A percentile compares a stretch with the other conserved stretches of the same genome.
These are phyloP conservation scores for Diplodia scrobiculata DNA, from an alignment of 2,329 filamentous ascomycete genomes.

Conservation along the genomic window DNA sequence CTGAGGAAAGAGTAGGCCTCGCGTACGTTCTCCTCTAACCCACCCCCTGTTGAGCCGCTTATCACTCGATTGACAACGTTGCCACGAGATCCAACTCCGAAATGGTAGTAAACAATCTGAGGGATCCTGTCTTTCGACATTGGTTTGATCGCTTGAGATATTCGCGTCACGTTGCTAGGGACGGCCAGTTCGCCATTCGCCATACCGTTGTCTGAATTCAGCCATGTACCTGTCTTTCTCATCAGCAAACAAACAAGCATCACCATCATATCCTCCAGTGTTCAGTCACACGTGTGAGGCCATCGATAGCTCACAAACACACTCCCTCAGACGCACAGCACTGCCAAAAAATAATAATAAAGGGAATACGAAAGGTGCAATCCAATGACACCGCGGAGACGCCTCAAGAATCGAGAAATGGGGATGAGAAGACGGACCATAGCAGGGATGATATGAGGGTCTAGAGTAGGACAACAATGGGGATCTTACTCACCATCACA, in stretches of 20 bases:
- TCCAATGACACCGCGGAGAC: neutral
- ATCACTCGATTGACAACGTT: conserved; percentile 31
- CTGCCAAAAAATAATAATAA: neutral
- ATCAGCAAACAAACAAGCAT: neutral
- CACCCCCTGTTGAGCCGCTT: conserved; percentile 33
- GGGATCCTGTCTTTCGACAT: conserved; percentile 38
- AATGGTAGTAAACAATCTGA: conserved; percentile 49
- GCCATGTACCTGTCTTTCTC: conserved; percentile 47
- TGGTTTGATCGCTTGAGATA: conserved; percentile 42
- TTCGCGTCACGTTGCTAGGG: conserved; percentile 48
- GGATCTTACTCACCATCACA: conserved; percentile 40
- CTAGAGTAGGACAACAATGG: neutral
- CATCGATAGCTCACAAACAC: neutral
- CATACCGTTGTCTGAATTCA: conserved; percentile 52
- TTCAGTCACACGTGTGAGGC: neutral
- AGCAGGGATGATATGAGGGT: neutral
- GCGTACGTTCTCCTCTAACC: conserved; percentile 54
- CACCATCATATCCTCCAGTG: neutral
- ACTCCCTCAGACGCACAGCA: neutral
- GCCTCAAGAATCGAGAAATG: neutral
- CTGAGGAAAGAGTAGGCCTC: conserved; percentile 66
- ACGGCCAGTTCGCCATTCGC: conserved; percentile 44
- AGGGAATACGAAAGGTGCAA: neutral
- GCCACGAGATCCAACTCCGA: conserved; percentile 43
- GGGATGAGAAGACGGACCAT: neutral